Evolutionary conservation across 129 eudicot genomes (phyloP).

Genomic region (Dittrichia graveolens): DNA sequence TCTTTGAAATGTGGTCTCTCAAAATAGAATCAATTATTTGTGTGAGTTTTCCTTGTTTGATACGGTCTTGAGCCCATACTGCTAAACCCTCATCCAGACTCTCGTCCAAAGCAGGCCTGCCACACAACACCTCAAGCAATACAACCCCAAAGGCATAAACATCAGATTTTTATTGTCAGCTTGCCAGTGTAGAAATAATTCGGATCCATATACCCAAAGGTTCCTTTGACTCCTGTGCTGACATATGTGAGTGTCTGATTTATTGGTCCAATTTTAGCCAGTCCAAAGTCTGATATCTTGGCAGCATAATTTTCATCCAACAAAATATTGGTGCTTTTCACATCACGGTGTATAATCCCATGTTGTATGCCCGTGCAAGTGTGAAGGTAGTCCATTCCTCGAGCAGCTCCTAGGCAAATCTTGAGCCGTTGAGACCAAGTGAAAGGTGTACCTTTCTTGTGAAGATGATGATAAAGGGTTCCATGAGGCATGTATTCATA

Average conservation of each 20-base stretch:
- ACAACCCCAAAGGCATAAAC: conserved; percentile 26
- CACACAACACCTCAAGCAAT: conserved; percentile 18
- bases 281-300: conserved; percentile 16
- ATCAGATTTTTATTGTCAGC: conserved; percentile 16
- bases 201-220: conserved; percentile 29
- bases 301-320: conserved; percentile 22
- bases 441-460: not conserved
- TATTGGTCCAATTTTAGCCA: conserved; percentile 21
- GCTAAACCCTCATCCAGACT: conserved; percentile 24
- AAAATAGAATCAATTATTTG: conserved; percentile 2
- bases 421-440: conserved; percentile 24
- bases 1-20: conserved; percentile 10
- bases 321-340: conserved; percentile 22
- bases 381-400: conserved; percentile 22
- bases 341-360: conserved; percentile 16
- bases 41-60: conserved; percentile 11
- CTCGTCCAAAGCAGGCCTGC: conserved; percentile 4
- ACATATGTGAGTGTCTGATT: conserved; percentile 11
- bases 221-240: conserved; percentile 7
- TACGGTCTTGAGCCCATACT: conserved; percentile 21
- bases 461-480: conserved; percentile 16
- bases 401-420: conserved; percentile 31
- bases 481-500: conserved; percentile 20
- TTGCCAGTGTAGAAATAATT: conserved; percentile 12
- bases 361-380: conserved; percentile 1